Base-by-base conservation (phyloP, 345 rosid genomes). In the Melaleuca alternifolia region DNA sequence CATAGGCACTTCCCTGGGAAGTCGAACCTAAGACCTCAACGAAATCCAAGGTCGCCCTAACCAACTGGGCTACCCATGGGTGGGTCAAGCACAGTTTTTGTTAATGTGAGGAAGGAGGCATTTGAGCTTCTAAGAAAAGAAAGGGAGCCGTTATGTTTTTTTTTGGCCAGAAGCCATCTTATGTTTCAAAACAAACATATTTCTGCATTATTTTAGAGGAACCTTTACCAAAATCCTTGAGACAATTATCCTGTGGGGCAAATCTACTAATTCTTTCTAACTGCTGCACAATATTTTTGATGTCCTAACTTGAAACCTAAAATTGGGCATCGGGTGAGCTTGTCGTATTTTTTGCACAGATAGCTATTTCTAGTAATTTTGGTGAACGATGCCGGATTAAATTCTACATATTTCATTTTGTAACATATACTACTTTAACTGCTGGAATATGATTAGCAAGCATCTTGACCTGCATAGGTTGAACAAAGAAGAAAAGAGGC, bases 401-500 rank as follows among this genome's bases (percentile, higher is more conserved):
- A 83, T 83, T 11, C 44, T 30, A 51, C 20, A 10, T 7, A 51
- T 46, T 18, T 77, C 83, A 41, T 77, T 12, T 53, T n/a, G 8
- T 54, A 53, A 13, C 51, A 83, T 37, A 6, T 23, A 26, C 51
- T 83, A 10, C 61, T 46, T 75, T 65, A 18, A 59, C 53, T 71
- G 85, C 52, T 84, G 81, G 81, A 71, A 81, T 85, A 26, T 61
- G 61, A 88, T 46, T 76, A n/a, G 88, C 37, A 28, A 18, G 85
- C 57, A 51, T 54, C 51, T 54, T 59, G 83, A 57, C 54, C 71
- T 88, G 76, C 84, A 14, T 85, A 96, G 99, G 96, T 97, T 89
- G 99, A 97, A 89, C 99, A 97, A 88, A 92, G 99, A 90, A 93
- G 94, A 86, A 97, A 97, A 87, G 99, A 97, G 91, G 97, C 99